Conservation (phyloP, 139 green algal genomes). For the Chlorella vulgaris region DNA sequence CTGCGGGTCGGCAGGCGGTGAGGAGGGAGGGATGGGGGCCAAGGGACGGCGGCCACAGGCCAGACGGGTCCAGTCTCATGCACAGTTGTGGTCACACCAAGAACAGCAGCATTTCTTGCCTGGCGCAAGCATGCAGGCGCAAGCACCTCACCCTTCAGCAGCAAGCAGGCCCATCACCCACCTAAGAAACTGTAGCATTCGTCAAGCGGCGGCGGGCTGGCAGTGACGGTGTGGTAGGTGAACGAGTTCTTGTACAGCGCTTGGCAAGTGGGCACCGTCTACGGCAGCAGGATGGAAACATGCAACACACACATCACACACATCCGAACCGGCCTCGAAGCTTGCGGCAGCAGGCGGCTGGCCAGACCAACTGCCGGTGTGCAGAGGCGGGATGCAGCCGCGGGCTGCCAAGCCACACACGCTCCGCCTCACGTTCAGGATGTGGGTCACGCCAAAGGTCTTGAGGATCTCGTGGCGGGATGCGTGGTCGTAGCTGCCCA, state of each 20-base stretch:
- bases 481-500: conserved; percentile 92
- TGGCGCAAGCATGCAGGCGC: too few species aligned
- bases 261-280: conserved; percentile 86
- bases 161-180: conserved; percentile 36
- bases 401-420: background rate
- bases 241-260: conserved; percentile 93
- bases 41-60: background rate
- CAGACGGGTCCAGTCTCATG: background rate
- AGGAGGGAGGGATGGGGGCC: too few species aligned
- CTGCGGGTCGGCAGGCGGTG: background rate
- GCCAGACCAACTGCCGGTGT: too few species aligned
- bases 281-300: conserved; percentile 11
- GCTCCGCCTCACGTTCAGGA: conserved; percentile 66
- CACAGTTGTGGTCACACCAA: background rate
- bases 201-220: conserved; percentile 63
- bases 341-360: background rate
- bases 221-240: conserved; percentile 76
- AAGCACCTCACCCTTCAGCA: background rate
- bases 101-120: background rate
- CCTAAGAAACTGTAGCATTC: conserved; percentile 82
- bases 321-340: background rate
- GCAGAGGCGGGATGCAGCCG: too few species aligned
- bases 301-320: background rate
- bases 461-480: conserved; percentile 85
- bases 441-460: conserved; percentile 79